Evolutionary conservation across 352 stramenopile genomes (phyloP), one percentile per base, ranked within the genome.

Genomic region (Sclerospora graminicola): DNA sequence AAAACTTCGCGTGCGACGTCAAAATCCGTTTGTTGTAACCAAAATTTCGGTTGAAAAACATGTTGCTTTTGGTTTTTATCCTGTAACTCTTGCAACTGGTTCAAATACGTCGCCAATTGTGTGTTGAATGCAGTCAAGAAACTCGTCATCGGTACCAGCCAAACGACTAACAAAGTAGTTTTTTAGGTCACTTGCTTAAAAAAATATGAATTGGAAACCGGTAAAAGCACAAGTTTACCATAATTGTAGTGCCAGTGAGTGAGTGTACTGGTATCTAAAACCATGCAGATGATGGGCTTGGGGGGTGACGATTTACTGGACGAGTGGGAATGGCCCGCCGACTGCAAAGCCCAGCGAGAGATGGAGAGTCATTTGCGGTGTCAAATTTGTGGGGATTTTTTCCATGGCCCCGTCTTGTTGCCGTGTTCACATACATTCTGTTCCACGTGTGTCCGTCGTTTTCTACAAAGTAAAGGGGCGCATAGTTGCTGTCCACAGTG

Each of bases 381-480:
- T 44, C 64, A 81, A 45, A 89, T 92, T 44, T 92, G 80, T 56
- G 80, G 80, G 37, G 77, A 88, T 36, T 89, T 86, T 37, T 81
- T 89, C 58, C 77, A 86, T 46, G 80, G 80, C 0, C 80, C 80
- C 1, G 80, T 92, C 35, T 46, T 89, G 40, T 51, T 92, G 39
- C 70, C 70, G 9, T 89, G 77, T 39, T 82, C 72, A 16, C 80
- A 92, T 49, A 77, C 69, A 28, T 92, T 92, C 50, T 92, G 80
- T 64, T 89, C 77, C 35, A 66, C 86, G 41, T 92, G 80, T 31
- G 71, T 92, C 37, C 75, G 80, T 24, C 75, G 76, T 39, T 89
- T 85, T 48, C 48, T 92, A 45, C 75, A 89, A 54, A 69, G 58
- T 27, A 71, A 74, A 41, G 75, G 70, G 21, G 69, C 75, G 14